Percentiles rank a stretch among this genome's conserved stretches.
These are phyloP conservation scores for Tulasnella sp. DNA, from an alignment of 768 basidiomycete genomes.

Conservation along the genomic window DNA sequence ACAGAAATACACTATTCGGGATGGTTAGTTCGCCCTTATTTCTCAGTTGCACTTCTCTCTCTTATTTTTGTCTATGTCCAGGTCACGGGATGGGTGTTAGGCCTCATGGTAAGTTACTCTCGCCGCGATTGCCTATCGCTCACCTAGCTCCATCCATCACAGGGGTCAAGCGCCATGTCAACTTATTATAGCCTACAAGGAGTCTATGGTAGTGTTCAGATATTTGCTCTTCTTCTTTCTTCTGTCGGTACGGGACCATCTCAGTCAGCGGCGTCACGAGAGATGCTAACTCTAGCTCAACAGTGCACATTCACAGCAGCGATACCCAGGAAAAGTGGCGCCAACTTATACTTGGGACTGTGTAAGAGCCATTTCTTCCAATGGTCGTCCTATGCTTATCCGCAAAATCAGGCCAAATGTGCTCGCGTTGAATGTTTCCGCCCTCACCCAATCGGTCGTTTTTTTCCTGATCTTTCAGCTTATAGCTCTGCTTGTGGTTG, in stretches of 20 bases:
- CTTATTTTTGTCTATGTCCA: not conserved
- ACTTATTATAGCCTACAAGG: constrained; percentile 62
- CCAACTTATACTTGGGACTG: constrained; percentile 51
- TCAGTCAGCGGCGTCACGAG: not conserved
- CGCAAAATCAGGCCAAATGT: constrained; percentile 46
- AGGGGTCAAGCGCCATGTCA: constrained; percentile 62
- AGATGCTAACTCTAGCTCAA: constrained; percentile 8
- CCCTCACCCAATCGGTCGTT: constrained; percentile 45
- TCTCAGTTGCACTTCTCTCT: not conserved
- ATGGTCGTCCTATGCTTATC: constrained; percentile 3
- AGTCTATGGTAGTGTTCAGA: constrained; percentile 53
- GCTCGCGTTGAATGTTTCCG: constrained; percentile 61
- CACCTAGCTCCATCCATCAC: not conserved
- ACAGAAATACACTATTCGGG: constrained; percentile 42
- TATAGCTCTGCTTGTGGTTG: constrained; percentile 43
- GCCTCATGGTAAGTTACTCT: constrained; percentile 37
- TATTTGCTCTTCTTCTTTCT: constrained; percentile 57
- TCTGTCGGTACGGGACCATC: constrained; percentile 40
- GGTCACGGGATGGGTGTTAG: constrained; percentile 38
- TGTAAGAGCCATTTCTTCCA: constrained; percentile 34
- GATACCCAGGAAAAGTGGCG: constrained; percentile 41
- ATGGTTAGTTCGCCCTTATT: constrained; percentile 14
- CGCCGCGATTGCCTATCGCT: not conserved
- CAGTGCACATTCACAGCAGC: constrained; percentile 32
- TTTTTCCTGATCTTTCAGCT: constrained; percentile 49